phyloP scores from a whole-genome alignment of 352 stramenopile species.

The Phytophthora citricola region DNA sequence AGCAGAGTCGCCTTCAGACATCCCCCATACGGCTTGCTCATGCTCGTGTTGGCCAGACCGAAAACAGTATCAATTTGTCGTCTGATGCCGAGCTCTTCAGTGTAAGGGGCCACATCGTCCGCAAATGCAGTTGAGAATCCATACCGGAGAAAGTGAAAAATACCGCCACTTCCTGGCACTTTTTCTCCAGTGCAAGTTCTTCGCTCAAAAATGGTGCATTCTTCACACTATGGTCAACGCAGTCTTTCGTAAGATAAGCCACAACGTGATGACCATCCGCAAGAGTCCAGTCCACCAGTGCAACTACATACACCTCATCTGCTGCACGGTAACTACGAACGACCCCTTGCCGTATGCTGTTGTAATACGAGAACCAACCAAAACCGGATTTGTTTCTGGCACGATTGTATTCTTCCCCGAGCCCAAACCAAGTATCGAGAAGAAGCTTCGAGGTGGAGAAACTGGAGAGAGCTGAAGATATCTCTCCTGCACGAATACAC shows the following conservation, averaged over 20 bases:
- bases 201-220: conserved; percentile 32
- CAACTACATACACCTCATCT: conserved; percentile 37
- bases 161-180: conserved; percentile 46
- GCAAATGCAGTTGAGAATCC: conserved; percentile 23
- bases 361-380: conserved; percentile 48
- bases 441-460: conserved; percentile 72
- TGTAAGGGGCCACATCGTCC: conserved; percentile 38
- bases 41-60: conserved; percentile 54
- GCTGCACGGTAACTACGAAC: conserved; percentile 49
- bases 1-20: conserved; percentile 55
- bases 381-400: conserved; percentile 12
- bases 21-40: conserved; percentile 57
- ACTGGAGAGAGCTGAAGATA: conserved; percentile 53
- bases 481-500: conserved; percentile 67
- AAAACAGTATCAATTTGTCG: conserved; percentile 68
- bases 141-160: conserved; percentile 77
- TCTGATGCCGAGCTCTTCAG: conserved; percentile 44
- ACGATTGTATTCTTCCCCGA: conserved; percentile 23
- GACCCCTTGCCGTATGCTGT: conserved; percentile 71
- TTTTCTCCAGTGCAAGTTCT: conserved; percentile 20
- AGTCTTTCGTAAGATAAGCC: conserved; percentile 59
- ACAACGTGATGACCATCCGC: conserved; percentile 45
- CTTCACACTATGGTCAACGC: conserved; percentile 41
- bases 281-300: conserved; percentile 60
- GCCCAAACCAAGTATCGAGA: conserved; percentile 65